Evolutionary conservation across 208 protist species (phyloP).

Genomic region (Crithidia sp.): DNA sequence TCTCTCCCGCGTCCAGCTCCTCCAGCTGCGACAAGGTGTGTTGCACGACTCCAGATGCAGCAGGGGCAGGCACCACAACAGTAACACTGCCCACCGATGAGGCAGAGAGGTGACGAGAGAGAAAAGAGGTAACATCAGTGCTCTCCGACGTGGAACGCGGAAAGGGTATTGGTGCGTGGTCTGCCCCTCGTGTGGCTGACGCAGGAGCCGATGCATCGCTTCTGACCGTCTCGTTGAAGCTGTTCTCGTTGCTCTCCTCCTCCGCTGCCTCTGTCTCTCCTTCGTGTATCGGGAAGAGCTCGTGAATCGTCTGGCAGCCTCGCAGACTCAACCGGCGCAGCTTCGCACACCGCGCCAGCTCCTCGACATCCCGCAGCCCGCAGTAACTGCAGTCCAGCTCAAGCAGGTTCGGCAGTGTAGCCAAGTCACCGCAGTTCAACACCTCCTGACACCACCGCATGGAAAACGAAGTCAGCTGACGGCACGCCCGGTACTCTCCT

Average conservation of each 20-base stretch:
- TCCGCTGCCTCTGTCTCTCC: no score
- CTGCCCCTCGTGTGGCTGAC: no score
- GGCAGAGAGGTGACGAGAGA: background rate
- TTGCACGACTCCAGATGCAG: no score
- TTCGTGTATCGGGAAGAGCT: constrained; percentile 10
- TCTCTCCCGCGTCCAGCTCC: constrained; percentile 31
- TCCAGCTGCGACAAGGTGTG: constrained; percentile 10
- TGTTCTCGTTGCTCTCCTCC: background rate
- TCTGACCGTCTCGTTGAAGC: background rate
- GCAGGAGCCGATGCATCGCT: background rate
- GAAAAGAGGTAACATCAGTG: background rate
- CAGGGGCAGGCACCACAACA: background rate
- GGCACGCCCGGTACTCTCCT: constrained; percentile 13
- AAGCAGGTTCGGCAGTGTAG: constrained; percentile 16
- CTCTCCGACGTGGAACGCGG: background rate
- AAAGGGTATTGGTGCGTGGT: no score
- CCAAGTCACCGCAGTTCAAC: constrained; percentile 18
- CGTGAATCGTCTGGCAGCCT: constrained; percentile 16
- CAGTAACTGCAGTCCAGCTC: constrained; percentile 29
- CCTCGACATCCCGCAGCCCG: constrained; percentile 4
- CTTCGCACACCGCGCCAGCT: constrained; percentile 3
- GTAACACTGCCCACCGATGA: background rate
- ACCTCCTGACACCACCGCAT: constrained; percentile 21
- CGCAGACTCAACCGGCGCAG: constrained; percentile 24
- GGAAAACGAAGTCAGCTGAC: constrained; percentile 20